phyloP scores from a whole-genome alignment of 441 rosid genomes.

The Dalechampia spathulata region DNA sequence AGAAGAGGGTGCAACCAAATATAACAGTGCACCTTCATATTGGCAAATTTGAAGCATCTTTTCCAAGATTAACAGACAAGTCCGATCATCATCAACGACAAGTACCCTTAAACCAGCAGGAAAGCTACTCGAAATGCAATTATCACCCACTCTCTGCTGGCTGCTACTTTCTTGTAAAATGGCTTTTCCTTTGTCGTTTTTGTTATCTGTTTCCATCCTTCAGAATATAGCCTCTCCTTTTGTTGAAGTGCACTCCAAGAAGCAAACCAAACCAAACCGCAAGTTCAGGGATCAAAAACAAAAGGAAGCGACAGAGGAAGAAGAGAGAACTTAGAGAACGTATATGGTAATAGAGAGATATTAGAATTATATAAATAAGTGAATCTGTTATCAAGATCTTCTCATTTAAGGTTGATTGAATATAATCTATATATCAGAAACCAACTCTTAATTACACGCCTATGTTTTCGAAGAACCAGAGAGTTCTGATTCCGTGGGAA shows the following conservation, averaged over 20 bases:
- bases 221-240: constrained; percentile 19
- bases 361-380: background rate
- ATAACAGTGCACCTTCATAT: constrained; percentile 23
- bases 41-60: constrained; percentile 16
- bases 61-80: constrained; percentile 15
- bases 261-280: background rate
- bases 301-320: background rate
- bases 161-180: background rate
- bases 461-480: background rate
- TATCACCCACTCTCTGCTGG: background rate
- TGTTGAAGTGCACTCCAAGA: background rate
- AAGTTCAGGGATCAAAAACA: too few relatives aligned
- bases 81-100: constrained; percentile 24
- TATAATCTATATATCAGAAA: background rate
- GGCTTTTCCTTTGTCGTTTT: background rate
- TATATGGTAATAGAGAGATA: background rate
- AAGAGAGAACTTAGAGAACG: background rate
- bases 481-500: background rate
- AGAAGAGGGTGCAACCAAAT: too few relatives aligned
- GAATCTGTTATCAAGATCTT: background rate
- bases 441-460: background rate
- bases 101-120: constrained; percentile 26
- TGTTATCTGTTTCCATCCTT: constrained; percentile 30
- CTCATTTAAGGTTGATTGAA: background rate
- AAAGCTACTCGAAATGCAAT: constrained; percentile 1